Base-by-base conservation (phyloP, 306 rosid genomes). In the Glycyrrhiza uralensis region DNA sequence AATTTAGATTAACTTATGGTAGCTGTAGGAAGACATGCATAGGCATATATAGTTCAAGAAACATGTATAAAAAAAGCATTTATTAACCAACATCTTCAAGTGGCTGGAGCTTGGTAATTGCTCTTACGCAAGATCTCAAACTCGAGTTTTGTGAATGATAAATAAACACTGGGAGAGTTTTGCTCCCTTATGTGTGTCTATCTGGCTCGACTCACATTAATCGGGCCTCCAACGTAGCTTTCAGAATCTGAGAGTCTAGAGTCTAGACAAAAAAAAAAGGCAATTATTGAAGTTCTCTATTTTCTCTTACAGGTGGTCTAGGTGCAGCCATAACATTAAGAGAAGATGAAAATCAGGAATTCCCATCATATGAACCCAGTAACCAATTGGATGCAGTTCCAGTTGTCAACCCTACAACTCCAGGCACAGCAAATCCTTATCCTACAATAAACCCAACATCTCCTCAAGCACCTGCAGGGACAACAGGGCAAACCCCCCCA, bases 241-340 rank as follows among this genome's bases (percentile, higher is more conserved):
- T n/a, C n/a, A n/a, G n/a, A n/a, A n/a, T n/a, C n/a, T n/a, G n/a
- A n/a, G n/a, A n/a, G n/a, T n/a, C n/a, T n/a, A n/a, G n/a, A n/a
- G n/a, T n/a, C n/a, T n/a, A n/a, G n/a, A n/a, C n/a, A n/a, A n/a
- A n/a, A n/a, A 14, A 47, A 30, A 45, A 51, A 30, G 29, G 7
- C 11, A 33, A 15, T 46, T 50, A 24, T n/a, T 72, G 41, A 56
- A 69, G 30, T 26, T 44, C 11, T 64, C 30, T 46, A 51, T 36
- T 69, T 61, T 86, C 44, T 85, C 77, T 88, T 68, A 19, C 96
- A 94, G 99, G 87, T 81, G 99, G 87, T 81, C 49, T 82, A 81
- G 60, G 88, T 59, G 67, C 19, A 18, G 84, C 90, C 47, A 74
- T 18, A 70, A 55, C 33, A 73, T 38, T 49, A 18, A 57, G 74